Conservation (phyloP, 352 stramenopile genomes). For the Phytophthora litchii region DNA sequence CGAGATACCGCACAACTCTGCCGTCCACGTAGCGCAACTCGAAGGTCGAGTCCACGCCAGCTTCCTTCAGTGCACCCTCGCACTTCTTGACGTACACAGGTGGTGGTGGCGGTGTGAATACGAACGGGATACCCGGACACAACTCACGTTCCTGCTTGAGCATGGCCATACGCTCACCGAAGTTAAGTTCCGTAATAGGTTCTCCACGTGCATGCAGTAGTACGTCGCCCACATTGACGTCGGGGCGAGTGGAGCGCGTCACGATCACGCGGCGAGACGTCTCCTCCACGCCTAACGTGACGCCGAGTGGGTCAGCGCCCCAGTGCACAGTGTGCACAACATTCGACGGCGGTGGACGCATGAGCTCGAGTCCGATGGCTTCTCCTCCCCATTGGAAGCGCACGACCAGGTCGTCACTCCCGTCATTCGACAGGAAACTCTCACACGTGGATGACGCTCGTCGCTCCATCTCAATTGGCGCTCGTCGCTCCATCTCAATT, state of each 20-base stretch:
- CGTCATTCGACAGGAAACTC: conserved; percentile 49
- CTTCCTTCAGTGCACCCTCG: conserved; percentile 42
- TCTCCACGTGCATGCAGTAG: conserved; percentile 53
- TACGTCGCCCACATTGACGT: conserved; percentile 64
- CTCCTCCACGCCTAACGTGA: conserved; percentile 80
- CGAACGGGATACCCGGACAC: conserved; percentile 56
- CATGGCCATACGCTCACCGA: conserved; percentile 53
- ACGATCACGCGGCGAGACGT: conserved; percentile 72
- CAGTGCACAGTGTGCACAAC: conserved; percentile 44
- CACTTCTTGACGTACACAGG: conserved; percentile 63
- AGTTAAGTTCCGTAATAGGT: conserved; percentile 53
- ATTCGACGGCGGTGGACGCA: conserved; percentile 36
- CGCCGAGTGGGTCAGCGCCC: conserved; percentile 53
- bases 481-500: conserved; percentile 6
- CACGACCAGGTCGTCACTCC: conserved; percentile 59
- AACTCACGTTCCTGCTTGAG: conserved; percentile 60
- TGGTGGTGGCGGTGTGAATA: conserved; percentile 61
- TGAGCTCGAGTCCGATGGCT: conserved; percentile 62
- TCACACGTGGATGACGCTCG: conserved; percentile 34
- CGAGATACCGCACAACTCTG: conserved; percentile 60
- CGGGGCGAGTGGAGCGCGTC: conserved; percentile 55
- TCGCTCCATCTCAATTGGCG: conserved; percentile 6
- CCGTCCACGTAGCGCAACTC: conserved; percentile 69
- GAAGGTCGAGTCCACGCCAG: conserved; percentile 62
- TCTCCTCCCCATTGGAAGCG: conserved; percentile 63